Evolutionary conservation across 169 alveolate species (phyloP), one percentile per base, ranked within the genome.

Genomic region (Cryptosporidium ubiquitum): DNA sequence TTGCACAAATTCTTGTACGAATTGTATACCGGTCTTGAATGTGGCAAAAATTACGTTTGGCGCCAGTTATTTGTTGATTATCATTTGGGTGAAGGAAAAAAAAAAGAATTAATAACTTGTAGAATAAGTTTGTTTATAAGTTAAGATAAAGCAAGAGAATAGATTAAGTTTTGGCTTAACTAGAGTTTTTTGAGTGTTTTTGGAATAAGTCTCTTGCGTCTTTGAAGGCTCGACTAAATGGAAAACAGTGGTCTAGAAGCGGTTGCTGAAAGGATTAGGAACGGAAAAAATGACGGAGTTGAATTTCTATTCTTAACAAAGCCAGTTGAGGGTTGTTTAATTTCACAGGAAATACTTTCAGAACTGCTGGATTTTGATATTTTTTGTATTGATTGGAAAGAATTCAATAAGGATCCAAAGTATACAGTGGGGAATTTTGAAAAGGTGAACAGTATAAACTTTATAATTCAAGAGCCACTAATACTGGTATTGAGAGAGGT

Each of bases 381-480:
- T 47, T 73, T 37, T 58, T 73, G 70, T 20, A 37, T 73, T 37
- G 57, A 51, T 6, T 73, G 85, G 85, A 31, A 51, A 31, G 55
- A 73, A 20, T 52, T 35, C 7, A 47, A 18, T n/a, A 12, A 73
- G 57, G 33, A 40, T 23, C 58, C 69, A 16, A 73, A 55, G n/a
- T 33, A 37, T 20, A 51, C 69, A 7, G 42, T 31, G 64, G 68
- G 35, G 42, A 33, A 73, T 31, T 73, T 20, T 37, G 33, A 14
- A 5, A 70, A 70, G 40, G 44, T 73, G 16, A 35, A 52, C 33
- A 73, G 85, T 20, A 31, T 73, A 14, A 73, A 52, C 33, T 73
- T 73, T 73, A 26, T 73, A 73, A 37, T 12, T 10, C 85, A 37
- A 18, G 85, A 73, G 18, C 85, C 85, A 16, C 18, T 73, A 16